A percentile compares a stretch with the other conserved stretches of the same genome.
These are phyloP conservation scores for Nymphaea colorata DNA, from an alignment of 164 flowering plant species.

Conservation along the genomic window DNA sequence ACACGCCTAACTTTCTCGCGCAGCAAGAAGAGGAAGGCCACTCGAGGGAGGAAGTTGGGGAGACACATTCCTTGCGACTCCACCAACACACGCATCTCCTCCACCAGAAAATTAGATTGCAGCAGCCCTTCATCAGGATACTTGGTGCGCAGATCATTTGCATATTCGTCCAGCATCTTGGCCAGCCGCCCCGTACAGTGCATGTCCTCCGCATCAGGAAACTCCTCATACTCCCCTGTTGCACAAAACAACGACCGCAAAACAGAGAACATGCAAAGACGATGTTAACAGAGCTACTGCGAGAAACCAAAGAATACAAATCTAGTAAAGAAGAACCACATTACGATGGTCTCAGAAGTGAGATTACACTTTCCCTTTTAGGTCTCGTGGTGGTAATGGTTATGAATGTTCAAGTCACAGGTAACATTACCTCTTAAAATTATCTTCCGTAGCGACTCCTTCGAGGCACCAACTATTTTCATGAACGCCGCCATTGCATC, in stretches of 20 bases:
- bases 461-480: slow-evolving; percentile 15
- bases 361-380: too few species aligned
- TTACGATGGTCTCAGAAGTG: too few species aligned
- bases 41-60: slow-evolving; percentile 26
- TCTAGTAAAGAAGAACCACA: too few species aligned
- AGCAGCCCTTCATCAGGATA: background rate
- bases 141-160: slow-evolving; percentile 7
- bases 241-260: too few species aligned
- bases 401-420: too few species aligned
- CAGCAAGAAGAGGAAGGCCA: slow-evolving; percentile 11
- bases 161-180: slow-evolving; percentile 18
- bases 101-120: slow-evolving; percentile 13
- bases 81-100: slow-evolving; percentile 17
- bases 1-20: slow-evolving; percentile 11
- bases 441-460: slow-evolving; percentile 22
- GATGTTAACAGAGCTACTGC: too few species aligned
- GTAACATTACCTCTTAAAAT: too few species aligned
- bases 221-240: slow-evolving; percentile 27
- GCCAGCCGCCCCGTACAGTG: slow-evolving; percentile 12
- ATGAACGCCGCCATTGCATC: slow-evolving; percentile 26
- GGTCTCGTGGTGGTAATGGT: too few species aligned
- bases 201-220: slow-evolving; percentile 14
- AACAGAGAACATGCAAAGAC: too few species aligned
- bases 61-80: slow-evolving; percentile 25
- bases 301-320: too few species aligned